Evolutionary conservation across 768 basidiomycete species (phyloP).

Genomic region (Lentinula sp.): DNA sequence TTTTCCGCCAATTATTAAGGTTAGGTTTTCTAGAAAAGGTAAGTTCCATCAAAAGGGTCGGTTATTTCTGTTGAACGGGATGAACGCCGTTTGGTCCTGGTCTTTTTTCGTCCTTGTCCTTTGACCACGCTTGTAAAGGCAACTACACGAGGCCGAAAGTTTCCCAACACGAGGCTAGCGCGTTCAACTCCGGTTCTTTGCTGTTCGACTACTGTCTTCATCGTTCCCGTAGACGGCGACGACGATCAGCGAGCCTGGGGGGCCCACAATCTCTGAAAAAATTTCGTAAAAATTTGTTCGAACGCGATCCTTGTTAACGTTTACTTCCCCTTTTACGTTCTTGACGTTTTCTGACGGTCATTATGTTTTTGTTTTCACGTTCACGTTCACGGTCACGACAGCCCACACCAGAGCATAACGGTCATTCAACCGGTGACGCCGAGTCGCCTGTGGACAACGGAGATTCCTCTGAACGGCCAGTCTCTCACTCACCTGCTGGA

Average conservation of each 20-base stretch:
- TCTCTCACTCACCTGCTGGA: constrained; percentile 23
- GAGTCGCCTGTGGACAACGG: constrained; percentile 9
- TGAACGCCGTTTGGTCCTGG: background rate
- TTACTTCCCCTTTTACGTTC: constrained; percentile 8
- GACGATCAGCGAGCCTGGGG: constrained; percentile 14
- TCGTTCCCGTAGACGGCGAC: constrained; percentile 14
- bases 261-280: constrained; percentile 13
- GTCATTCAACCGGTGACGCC: constrained; percentile 14
- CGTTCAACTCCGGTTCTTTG: constrained; percentile 19
- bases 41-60: background rate
- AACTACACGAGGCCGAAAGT: constrained; percentile 43
- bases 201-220: constrained; percentile 13
- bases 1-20: background rate
- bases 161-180: constrained; percentile 40
- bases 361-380: constrained; percentile 25
- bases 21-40: constrained; percentile 3
- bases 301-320: constrained; percentile 6
- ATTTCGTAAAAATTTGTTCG: constrained; percentile 17
- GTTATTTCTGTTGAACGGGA: background rate
- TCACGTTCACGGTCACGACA: constrained; percentile 26
- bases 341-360: constrained; percentile 10
- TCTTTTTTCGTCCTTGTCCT: constrained; percentile 13
- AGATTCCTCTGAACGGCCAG: constrained; percentile 18
- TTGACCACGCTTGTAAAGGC: constrained; percentile 30
- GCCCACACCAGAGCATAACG: constrained; percentile 22